Evolutionary conservation across 2,329 filamentous ascomycete species (phyloP), one percentile per base, ranked within the genome.

Genomic region (Monilinia fructigena): DNA sequence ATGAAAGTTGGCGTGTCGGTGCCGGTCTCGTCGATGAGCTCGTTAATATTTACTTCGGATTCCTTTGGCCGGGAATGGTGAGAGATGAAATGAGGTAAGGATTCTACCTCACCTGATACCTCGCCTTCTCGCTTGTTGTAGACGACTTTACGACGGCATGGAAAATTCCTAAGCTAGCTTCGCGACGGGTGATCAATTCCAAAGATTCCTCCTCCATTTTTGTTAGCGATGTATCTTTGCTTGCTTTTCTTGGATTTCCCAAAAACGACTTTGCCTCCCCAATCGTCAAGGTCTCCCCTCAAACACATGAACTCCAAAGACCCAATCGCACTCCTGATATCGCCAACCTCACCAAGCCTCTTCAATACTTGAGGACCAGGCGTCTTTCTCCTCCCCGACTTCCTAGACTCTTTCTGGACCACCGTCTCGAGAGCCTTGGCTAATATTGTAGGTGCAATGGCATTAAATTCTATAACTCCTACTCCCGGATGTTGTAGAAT

Each of bases 131-230:
- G 86, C 76, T 97, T 99, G 80, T 99, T 99, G 80, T 98, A 96
- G 0, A 98, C 89, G 2, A 99, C 91, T 76, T 95, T 97, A 4
- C 95, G 16, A 98, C 91, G 0, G 95, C 93, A 76, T 99, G 95
- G 75, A 99, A 99, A 61, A 99, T 92, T 1, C 94, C 95, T 3
- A 99, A 81, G 69, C 89, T 97, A 20, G 91, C 89, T 79, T 98
- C 95, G 66, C 95, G 86, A 74, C 93, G 92, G 0, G 91, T 92
- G 28, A 98, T 86, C 67, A 95, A 81, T 74, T 92, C 87, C 12
- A 98, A 78, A 6, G 88, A 93, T 69, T 96, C 89, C 67, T 86
- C 82, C 76, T 98, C 95, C 74, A 89, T 88, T 68, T 85, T 84
- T 0, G 93, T 97, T 67, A 96, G 78, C 4, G 31, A 55, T 28